These are phyloP conservation scores for Citrus glauca DNA, from an alignment of 345 rosid genomes.

Conservation along the genomic window DNA sequence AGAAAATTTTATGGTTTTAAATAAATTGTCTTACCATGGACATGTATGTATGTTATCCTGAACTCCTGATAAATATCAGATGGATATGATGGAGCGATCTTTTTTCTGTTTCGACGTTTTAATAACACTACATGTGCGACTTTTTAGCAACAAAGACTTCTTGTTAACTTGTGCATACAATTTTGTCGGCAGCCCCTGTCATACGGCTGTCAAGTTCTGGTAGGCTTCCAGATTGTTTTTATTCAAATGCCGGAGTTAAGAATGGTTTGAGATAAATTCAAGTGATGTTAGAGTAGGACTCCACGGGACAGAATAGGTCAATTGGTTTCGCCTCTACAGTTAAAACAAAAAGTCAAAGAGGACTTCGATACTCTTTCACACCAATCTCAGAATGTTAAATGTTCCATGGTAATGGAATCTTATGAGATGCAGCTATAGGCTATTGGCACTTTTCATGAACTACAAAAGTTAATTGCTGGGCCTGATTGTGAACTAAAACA, in stretches of 20 bases:
- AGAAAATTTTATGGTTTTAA: slow-evolving; percentile 5
- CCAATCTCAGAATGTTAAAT: too few species aligned
- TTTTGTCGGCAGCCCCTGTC: not conserved
- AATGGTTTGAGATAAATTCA: not conserved
- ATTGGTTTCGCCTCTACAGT: not conserved
- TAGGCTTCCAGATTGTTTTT: not conserved
- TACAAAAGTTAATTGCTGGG: too few species aligned
- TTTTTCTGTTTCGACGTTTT: not conserved
- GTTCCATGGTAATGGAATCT: not conserved
- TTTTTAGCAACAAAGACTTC: not conserved
- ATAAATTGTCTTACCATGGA: not conserved
- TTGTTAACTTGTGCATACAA: not conserved
- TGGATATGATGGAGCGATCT: not conserved
- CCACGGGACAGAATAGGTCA: too few species aligned
- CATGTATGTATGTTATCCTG: not conserved
- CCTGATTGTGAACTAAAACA: not conserved
- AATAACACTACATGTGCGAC: not conserved
- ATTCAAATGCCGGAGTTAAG: not conserved
- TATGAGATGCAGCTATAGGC: not conserved
- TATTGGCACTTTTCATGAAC: not conserved
- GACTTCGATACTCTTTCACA: too few species aligned
- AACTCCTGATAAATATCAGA: not conserved
- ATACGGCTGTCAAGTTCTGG: not conserved
- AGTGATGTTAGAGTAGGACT: not conserved
- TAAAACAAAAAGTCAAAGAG: not conserved